A percentile compares a stretch with the other conserved stretches of the same genome.
Conservation (phyloP, 768 basidiomycete genomes). For the Auricularia heimuer region DNA sequence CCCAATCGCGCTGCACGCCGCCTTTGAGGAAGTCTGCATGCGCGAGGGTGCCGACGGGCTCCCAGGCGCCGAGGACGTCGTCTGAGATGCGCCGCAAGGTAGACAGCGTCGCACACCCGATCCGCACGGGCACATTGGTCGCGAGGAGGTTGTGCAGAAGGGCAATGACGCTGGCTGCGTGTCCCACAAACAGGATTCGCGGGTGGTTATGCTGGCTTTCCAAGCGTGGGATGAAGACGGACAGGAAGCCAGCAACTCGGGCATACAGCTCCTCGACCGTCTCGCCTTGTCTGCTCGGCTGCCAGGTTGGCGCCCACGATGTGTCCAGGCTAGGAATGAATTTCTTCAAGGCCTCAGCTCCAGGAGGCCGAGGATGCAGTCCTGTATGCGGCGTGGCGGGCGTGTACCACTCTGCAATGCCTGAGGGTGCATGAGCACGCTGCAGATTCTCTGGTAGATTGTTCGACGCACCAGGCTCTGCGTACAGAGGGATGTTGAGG, state of each 20-base stretch:
- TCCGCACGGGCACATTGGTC: slow-evolving; percentile 42
- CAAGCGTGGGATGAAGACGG: slow-evolving; percentile 40
- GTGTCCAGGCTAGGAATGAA: slow-evolving; percentile 53
- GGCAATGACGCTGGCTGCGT: slow-evolving; percentile 67
- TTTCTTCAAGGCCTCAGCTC: slow-evolving; percentile 39
- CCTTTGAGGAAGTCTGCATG: slow-evolving; percentile 50
- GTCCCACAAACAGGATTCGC: slow-evolving; percentile 54
- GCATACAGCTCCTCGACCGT: slow-evolving; percentile 50
- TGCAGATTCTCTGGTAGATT: neutral
- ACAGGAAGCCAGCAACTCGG: slow-evolving; percentile 44
- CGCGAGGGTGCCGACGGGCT: slow-evolving; percentile 32
- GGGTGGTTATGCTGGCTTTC: slow-evolving; percentile 37
- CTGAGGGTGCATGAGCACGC: slow-evolving; percentile 22
- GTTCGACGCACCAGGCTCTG: slow-evolving; percentile 58
- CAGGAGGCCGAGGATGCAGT: slow-evolving; percentile 63
- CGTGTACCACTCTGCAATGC: slow-evolving; percentile 72
- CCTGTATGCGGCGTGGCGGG: slow-evolving; percentile 57
- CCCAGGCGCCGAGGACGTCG: slow-evolving; percentile 36
- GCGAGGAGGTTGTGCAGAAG: slow-evolving; percentile 50
- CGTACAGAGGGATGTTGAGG: slow-evolving; percentile 56
- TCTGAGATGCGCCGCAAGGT: slow-evolving; percentile 22
- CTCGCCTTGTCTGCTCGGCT: slow-evolving; percentile 67
- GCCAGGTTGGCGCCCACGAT: slow-evolving; percentile 46
- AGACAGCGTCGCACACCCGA: slow-evolving; percentile 70
- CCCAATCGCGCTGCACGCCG: slow-evolving; percentile 64